Percentiles rank a stretch among this genome's conserved stretches.
phyloP scores from a whole-genome alignment of 331 rosid genomes.

The Erythrophleum ivorense region DNA sequence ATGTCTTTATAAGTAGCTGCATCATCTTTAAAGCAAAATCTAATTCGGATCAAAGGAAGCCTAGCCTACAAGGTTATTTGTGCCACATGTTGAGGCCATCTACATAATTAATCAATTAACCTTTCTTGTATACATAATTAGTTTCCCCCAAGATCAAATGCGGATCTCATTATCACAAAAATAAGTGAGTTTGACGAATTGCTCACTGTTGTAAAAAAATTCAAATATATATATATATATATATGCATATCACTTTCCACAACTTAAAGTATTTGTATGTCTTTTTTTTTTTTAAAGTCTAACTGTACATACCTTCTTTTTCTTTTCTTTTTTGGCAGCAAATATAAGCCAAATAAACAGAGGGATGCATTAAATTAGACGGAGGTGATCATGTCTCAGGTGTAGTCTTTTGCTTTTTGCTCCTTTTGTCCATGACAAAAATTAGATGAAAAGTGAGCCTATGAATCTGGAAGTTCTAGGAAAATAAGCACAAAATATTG shows the following conservation, averaged over 20 bases:
- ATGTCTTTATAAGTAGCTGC: conserved; percentile 30
- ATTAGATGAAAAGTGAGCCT: background rate
- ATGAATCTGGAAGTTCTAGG: background rate
- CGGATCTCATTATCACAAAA: background rate
- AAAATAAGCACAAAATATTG: background rate
- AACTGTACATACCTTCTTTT: too few relatives aligned
- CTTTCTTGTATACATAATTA: background rate
- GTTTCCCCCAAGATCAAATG: background rate
- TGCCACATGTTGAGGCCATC: background rate
- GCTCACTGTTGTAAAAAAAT: too few relatives aligned
- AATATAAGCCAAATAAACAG: too few relatives aligned
- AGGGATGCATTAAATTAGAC: too few relatives aligned
- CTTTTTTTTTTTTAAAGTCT: too few relatives aligned
- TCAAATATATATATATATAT: too few relatives aligned
- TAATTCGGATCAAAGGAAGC: background rate
- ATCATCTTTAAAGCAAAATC: conserved; percentile 40
- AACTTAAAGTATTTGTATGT: too few relatives aligned
- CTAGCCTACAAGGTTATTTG: background rate
- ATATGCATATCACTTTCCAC: too few relatives aligned
- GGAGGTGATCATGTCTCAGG: background rate
- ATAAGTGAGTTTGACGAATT: background rate
- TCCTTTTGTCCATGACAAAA: background rate
- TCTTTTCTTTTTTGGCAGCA: too few relatives aligned
- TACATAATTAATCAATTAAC: background rate
- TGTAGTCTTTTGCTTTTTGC: background rate